Base-by-base conservation (phyloP, 192 early-diverging fungal species). In the Mortierella hygrophila region DNA sequence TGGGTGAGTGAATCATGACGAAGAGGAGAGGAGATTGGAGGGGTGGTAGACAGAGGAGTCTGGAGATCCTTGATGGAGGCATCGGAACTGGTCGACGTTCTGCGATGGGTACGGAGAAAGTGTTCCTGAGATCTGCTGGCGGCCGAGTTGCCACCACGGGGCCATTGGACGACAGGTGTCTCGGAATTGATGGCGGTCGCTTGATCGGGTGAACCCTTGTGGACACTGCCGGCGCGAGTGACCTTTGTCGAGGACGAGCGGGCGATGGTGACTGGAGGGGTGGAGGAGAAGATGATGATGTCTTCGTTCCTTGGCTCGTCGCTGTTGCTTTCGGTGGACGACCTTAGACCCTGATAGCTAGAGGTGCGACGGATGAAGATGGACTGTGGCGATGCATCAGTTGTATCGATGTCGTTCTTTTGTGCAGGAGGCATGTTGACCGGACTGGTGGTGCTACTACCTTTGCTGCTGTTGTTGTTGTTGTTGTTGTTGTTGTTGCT, bases 201-300 rank as follows among this genome's bases (percentile, higher is more conserved):
- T 32, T 83, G 83, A 37, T 85, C 83, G 46, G 83, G 78, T 18
- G 83, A 85, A 8, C 78, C 83, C n/a, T 85, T 85, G 57, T 79
- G 78, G 15, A 84, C 46, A 57, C 68, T 78, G 29, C 16, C 37
- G 20, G 65, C 35, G 49, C 84, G 75, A 7, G 84, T 47, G 26
- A 81, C 57, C 40, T 77, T 86, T 37, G 57, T 55, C 3, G 79
- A 81, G 8, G 79, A 52, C 7, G 82, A 85, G 4, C 47, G 77
- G 21, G 75, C 75, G 37, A 86, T 77, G 9, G 84, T 77, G 7
- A 86, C 84, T 13, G 84, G 84, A 6, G 79, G 79, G 37, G 84
- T 86, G 70, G 84, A 77, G 3, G 84, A 81, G 46, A 86, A 86
- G 72, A 86, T 86, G 69, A 86, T 86, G 68, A 86, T 86, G 65